Evolutionary conservation across 179 eudicot genomes (phyloP).

Genomic region (Patellifolia procumbens): DNA sequence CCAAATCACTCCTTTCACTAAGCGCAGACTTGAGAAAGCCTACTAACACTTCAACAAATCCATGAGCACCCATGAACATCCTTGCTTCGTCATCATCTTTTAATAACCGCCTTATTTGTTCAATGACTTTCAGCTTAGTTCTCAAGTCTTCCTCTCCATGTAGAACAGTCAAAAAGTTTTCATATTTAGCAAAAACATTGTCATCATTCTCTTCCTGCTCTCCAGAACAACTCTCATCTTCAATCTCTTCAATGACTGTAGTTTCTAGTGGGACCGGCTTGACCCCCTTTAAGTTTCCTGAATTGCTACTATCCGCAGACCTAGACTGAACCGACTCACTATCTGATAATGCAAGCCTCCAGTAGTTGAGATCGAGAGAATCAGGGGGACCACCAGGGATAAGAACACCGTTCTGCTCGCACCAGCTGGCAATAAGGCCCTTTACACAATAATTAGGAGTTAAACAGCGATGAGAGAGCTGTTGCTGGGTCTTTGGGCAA

Average conservation of each 20-base stretch:
- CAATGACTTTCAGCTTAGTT: conserved; percentile 63
- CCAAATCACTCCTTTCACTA: conserved; percentile 45
- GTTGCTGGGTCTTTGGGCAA: conserved; percentile 94
- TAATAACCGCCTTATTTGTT: conserved; percentile 72
- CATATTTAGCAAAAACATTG: conserved; percentile 46
- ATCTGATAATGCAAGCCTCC: conserved; percentile 88
- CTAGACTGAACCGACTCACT: conserved; percentile 58
- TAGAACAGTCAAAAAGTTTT: conserved; percentile 52
- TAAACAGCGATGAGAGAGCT: conserved; percentile 70
- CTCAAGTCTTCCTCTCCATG: conserved; percentile 47
- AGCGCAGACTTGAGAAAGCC: conserved; percentile 68
- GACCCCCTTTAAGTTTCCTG: conserved; percentile 62
- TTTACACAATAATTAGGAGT: conserved; percentile 97
- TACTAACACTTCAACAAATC: conserved; percentile 80
- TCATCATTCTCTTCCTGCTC: conserved; percentile 49
- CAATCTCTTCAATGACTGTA: conserved; percentile 55
- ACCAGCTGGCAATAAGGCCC: conserved; percentile 94
- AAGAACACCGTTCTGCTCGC: conserved; percentile 80
- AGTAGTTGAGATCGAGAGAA: conserved; percentile 92
- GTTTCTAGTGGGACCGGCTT: conserved; percentile 57
- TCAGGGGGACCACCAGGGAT: conserved; percentile 89
- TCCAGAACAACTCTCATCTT: conserved; percentile 49
- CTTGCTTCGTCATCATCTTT: conserved; percentile 96
- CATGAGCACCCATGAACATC: conserved; percentile 84
- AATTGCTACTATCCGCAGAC: conserved; percentile 52